Percentiles rank a stretch among this genome's conserved stretches.
Evolutionary conservation across 352 stramenopile species (phyloP).

Genomic region (Pythium aristosporum): DNA sequence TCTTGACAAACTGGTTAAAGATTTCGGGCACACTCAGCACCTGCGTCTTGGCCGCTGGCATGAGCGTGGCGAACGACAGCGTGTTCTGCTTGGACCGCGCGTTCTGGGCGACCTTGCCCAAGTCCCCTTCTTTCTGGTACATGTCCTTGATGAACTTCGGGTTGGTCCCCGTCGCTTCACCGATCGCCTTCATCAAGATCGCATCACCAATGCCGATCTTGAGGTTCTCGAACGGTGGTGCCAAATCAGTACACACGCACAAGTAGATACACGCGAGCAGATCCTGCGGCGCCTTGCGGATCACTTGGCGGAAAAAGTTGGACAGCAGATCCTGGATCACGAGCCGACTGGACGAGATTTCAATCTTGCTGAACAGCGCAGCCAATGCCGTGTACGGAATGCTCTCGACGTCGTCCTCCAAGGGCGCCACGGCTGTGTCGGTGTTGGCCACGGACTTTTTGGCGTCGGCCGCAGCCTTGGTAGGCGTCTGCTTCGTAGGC

Average conservation of each 20-base stretch:
- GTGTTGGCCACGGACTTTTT: constrained; percentile 23
- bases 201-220: constrained; percentile 98
- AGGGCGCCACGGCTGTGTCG: constrained; percentile 18
- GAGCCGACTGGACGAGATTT: constrained; percentile 65
- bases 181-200: constrained; percentile 97
- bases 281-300: constrained; percentile 73
- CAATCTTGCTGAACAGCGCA: constrained; percentile 76
- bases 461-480: constrained; percentile 24
- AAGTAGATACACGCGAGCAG: constrained; percentile 91
- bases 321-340: constrained; percentile 87
- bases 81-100: constrained; percentile 93
- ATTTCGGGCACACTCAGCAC: constrained; percentile 87
- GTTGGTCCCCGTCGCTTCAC: constrained; percentile 90
- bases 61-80: constrained; percentile 66
- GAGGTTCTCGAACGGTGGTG: constrained; percentile 95
- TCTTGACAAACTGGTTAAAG: constrained; percentile 91
- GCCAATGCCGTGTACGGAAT: constrained; percentile 64
- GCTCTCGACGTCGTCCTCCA: constrained; percentile 5
- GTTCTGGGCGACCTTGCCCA: constrained; percentile 95
- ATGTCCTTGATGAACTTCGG: constrained; percentile 94
- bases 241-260: constrained; percentile 90
- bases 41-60: constrained; percentile 67
- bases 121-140: constrained; percentile 96
- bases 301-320: constrained; percentile 82
- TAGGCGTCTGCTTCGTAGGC: background rate